A percentile compares a stretch with the other conserved stretches of the same genome.
Conservation (phyloP, 257 asterid genomes). For the Eucommia ulmoides region DNA sequence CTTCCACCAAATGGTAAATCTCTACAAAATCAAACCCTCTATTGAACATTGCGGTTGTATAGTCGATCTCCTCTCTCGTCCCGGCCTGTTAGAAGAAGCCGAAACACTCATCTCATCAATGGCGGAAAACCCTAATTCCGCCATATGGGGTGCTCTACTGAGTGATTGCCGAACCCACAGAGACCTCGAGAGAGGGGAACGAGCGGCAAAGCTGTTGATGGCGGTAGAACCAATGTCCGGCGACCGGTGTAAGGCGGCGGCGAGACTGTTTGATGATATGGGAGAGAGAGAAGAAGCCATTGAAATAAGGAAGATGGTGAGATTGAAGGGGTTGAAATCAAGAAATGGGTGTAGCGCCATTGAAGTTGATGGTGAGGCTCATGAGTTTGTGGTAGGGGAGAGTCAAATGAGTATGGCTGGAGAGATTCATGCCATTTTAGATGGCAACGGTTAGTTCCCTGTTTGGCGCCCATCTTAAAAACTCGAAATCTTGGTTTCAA, state of each 20-base stretch:
- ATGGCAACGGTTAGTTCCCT: too few relatives aligned
- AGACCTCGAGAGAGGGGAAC: conserved; percentile 13
- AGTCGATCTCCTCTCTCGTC: conserved; percentile 23
- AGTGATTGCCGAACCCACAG: conserved; percentile 16
- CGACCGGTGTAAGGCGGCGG: conserved; percentile 16
- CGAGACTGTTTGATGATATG: conserved; percentile 7
- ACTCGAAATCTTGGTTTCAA: too few relatives aligned
- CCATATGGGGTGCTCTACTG: conserved; percentile 20
- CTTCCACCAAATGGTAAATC: conserved; percentile 14
- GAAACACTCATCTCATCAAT: conserved; percentile 14
- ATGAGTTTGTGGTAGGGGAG: conserved; percentile 20
- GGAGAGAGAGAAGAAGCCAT: conserved; percentile 6
- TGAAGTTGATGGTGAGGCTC: conserved; percentile 19
- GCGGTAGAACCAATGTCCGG: conserved; percentile 10
- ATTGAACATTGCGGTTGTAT: conserved; percentile 26
- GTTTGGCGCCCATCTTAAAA: too few relatives aligned
- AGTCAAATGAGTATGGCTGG: conserved; percentile 4
- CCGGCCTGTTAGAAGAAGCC: conserved; percentile 17
- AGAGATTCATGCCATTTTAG: conserved; percentile 12
- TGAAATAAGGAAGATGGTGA: conserved; percentile 2
- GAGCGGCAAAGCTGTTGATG: conserved; percentile 4
- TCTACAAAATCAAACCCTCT: conserved; percentile 14
- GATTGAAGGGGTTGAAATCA: background rate
- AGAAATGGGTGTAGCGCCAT: conserved; percentile 15
- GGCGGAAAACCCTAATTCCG: conserved; percentile 14